Evolutionary conservation across 345 rosid species (phyloP).

Genomic region (Acer negundo): DNA sequence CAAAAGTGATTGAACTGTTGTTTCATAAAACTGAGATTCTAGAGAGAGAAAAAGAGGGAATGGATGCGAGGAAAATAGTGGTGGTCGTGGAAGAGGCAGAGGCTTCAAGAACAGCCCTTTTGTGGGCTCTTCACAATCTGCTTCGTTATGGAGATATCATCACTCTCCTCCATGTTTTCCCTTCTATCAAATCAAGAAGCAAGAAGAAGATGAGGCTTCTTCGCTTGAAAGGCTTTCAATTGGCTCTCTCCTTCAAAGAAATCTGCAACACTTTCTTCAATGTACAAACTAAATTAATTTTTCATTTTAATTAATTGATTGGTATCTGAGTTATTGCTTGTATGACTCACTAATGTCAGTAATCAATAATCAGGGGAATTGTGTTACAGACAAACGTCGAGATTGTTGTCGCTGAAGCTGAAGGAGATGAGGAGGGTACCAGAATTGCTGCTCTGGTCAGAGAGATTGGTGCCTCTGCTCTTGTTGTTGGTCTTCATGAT

Average conservation of each 20-base stretch:
- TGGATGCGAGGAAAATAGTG: conserved; percentile 51
- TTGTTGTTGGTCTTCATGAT: conserved; percentile 89
- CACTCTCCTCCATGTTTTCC: conserved; percentile 61
- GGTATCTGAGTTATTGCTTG: background rate
- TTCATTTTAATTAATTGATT: too few relatives aligned
- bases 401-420: conserved; percentile 59
- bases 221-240: conserved; percentile 49
- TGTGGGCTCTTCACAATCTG: conserved; percentile 61
- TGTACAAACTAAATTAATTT: conserved; percentile 24
- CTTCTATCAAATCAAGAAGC: conserved; percentile 31
- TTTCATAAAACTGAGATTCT: conserved; percentile 1
- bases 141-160: conserved; percentile 54
- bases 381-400: conserved; percentile 49
- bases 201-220: conserved; percentile 48
- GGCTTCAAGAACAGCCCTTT: conserved; percentile 50
- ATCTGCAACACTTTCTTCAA: conserved; percentile 55
- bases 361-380: conserved; percentile 15
- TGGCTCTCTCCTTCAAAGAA: conserved; percentile 64
- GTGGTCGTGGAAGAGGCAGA: conserved; percentile 62
- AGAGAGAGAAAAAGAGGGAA: background rate
- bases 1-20: background rate
- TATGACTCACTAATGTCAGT: conserved; percentile 11
- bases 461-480: conserved; percentile 76
- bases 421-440: conserved; percentile 75
- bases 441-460: conserved; percentile 66